These are phyloP conservation scores for Fraxinus nigra DNA, from an alignment of 305 asterid genomes.

Conservation along the genomic window DNA sequence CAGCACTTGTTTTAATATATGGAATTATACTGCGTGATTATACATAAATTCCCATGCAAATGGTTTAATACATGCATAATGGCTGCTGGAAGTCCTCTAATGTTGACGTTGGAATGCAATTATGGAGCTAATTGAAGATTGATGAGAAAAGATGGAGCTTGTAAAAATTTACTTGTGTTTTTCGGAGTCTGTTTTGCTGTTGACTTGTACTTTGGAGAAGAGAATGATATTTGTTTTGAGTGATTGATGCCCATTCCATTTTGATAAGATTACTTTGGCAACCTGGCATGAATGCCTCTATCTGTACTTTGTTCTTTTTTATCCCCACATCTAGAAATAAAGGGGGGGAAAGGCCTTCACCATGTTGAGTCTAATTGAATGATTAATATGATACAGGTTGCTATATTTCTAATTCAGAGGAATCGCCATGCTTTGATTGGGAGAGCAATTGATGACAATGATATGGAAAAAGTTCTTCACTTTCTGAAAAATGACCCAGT, in stretches of 20 bases:
- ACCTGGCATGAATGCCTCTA: neutral
- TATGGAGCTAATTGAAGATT: neutral
- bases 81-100: neutral
- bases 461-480: constrained; percentile 89
- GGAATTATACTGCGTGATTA: neutral
- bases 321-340: constrained; percentile 12
- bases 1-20: neutral
- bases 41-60: neutral
- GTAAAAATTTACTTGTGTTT: neutral
- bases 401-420: constrained; percentile 94
- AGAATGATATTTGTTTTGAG: neutral
- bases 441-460: constrained; percentile 89
- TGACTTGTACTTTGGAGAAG: neutral
- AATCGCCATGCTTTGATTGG: constrained; percentile 98
- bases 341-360: neutral
- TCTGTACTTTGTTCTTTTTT: neutral
- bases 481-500: constrained; percentile 89
- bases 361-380: constrained; percentile 17
- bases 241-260: neutral
- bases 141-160: neutral
- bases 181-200: neutral
- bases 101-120: neutral
- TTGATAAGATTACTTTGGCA: neutral
- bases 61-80: neutral
- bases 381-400: constrained; percentile 60